Base-by-base conservation (phyloP, 371 early-diverging fungal genomes). In the Capniomyces stellatus region DNA sequence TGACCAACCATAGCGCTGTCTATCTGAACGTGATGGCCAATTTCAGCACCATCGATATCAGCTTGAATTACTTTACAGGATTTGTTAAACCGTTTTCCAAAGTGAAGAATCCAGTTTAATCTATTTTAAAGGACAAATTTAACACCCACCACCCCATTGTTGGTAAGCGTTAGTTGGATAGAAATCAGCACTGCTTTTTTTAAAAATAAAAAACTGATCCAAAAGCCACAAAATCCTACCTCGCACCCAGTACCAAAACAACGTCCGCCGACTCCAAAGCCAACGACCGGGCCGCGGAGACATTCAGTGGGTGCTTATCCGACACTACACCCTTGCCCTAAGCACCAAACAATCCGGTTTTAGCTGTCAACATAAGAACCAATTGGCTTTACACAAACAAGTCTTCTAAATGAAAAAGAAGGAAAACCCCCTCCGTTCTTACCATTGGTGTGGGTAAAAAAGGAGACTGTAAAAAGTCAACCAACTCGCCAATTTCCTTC, bases 91-190 rank as follows among this genome's bases (percentile, higher is more conserved):
- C 77, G 73, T 30, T 63, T 59, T 3, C 87, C 87, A 63, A 78
- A 85, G 52, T 85, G 85, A 25, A 87, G 63, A 24, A 87, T 83
- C 87, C 87, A 87, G 59, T 87, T 87, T 22, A 86, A 46, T n/a
- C 54, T n/a, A n/a, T n/a, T n/a, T n/a, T n/a, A n/a, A n/a, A 18
- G 21, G 18, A 18, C 21, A 41, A 41, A 21, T n/a, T n/a, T n/a
- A n/a, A n/a, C n/a, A n/a, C n/a, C n/a, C n/a, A n/a, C n/a, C n/a
- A n/a, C n/a, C n/a, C n/a, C n/a, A n/a, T n/a, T n/a, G n/a, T n/a
- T n/a, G n/a, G n/a, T n/a, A n/a, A n/a, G n/a, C 18, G 41, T 18
- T 18, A 41, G 21, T 18, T 41, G 41, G 41, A 41, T 21, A 41
- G 21, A 18, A 41, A 21, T 41, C 41, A 21, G 41, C 21, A 41